A percentile compares a stretch with the other conserved stretches of the same genome.
Conservation (phyloP, 2,329 filamentous ascomycete species). For the Kalmusia sp. region DNA sequence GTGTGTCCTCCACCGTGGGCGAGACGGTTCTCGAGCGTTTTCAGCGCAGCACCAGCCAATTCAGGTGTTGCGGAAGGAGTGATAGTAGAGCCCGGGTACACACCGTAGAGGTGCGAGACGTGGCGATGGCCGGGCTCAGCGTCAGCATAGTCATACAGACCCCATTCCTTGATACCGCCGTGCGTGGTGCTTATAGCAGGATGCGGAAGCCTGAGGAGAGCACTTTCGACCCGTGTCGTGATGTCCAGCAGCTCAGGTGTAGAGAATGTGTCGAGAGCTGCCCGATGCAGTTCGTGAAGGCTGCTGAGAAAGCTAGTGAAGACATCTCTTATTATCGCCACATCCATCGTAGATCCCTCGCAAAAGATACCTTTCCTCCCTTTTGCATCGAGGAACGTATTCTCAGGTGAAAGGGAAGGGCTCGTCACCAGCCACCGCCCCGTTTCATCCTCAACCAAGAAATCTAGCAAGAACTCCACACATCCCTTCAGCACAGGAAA, state of each 20-base stretch:
- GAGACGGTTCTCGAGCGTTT: constrained; percentile 40
- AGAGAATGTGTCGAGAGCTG: neutral
- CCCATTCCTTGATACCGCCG: constrained; percentile 39
- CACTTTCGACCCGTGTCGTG: constrained; percentile 2
- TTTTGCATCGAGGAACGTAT: constrained; percentile 33
- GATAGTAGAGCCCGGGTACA: constrained; percentile 56
- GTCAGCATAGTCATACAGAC: constrained; percentile 42
- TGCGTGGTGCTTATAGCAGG: constrained; percentile 30
- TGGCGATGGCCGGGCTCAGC: constrained; percentile 60
- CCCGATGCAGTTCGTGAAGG: constrained; percentile 23
- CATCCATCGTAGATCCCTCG: constrained; percentile 54
- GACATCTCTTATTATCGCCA: constrained; percentile 51
- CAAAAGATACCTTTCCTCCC: constrained; percentile 26
- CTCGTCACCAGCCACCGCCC: constrained; percentile 36
- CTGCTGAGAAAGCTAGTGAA: constrained; percentile 33
- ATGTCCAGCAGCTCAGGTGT: neutral
- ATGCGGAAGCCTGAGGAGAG: constrained; percentile 16
- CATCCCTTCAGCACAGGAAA: constrained; percentile 44
- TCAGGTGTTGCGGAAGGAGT: constrained; percentile 41
- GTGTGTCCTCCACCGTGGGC: constrained; percentile 50
- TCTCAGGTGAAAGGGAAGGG: constrained; percentile 51
- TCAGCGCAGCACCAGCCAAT: constrained; percentile 38
- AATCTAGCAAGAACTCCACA: constrained; percentile 50
- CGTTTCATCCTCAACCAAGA: constrained; percentile 39
- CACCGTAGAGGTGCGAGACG: constrained; percentile 58